Evolutionary conservation across 139 green algal species (phyloP).

Genomic region (Tetratostichococcus sp.): DNA sequence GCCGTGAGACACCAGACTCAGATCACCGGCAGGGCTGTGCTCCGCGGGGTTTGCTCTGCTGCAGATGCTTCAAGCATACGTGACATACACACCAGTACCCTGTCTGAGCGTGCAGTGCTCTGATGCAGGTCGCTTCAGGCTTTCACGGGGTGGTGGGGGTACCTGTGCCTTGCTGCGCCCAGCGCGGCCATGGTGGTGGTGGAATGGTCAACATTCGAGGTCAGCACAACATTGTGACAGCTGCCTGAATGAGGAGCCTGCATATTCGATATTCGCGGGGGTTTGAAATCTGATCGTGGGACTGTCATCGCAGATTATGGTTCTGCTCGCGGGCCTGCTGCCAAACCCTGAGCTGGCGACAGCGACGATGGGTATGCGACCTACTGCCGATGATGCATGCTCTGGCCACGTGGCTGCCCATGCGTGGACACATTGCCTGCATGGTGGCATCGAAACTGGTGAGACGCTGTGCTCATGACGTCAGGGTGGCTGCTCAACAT

Average conservation of each 20-base stretch:
- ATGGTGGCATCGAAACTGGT: too few species aligned
- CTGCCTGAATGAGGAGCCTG: too few species aligned
- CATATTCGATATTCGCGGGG: too few species aligned
- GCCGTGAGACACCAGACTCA: too few species aligned
- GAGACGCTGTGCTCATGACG: too few species aligned
- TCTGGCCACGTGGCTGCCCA: too few species aligned
- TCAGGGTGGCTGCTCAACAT: slow-evolving; percentile 10
- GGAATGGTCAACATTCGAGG: slow-evolving; percentile 36
- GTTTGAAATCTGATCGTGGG: too few species aligned
- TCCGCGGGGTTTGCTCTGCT: too few species aligned
- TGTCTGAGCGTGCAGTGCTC: neutral
- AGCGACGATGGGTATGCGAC: slow-evolving; percentile 4
- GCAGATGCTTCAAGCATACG: too few species aligned
- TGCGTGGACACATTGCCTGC: neutral
- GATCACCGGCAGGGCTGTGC: too few species aligned
- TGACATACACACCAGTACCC: too few species aligned
- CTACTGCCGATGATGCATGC: too few species aligned
- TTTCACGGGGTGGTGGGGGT: slow-evolving; percentile 31
- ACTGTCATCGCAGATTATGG: slow-evolving; percentile 5
- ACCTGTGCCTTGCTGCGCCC: slow-evolving; percentile 36
- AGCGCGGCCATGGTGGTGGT: slow-evolving; percentile 41
- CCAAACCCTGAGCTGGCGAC: slow-evolving; percentile 8
- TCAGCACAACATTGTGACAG: neutral
- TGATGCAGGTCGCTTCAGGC: slow-evolving; percentile 3
- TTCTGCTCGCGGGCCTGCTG: slow-evolving; percentile 17